Evolutionary conservation across 2,329 filamentous ascomycete species (phyloP).

Genomic region (Nemania sp.): DNA sequence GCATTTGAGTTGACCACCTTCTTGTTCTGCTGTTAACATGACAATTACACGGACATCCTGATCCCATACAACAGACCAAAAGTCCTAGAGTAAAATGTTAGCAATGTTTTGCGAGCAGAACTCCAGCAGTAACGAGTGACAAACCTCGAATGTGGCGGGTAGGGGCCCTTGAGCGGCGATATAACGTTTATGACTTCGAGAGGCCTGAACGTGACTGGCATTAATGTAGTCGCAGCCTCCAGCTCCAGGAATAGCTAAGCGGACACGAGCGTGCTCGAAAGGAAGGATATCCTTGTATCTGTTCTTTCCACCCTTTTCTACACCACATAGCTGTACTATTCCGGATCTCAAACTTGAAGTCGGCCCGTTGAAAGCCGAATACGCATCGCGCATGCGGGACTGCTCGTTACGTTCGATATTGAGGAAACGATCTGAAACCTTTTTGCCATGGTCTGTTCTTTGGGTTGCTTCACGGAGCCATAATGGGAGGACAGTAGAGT

Average conservation of each 20-base stretch:
- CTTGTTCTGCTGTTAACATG: conserved; percentile 92
- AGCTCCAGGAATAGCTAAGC: conserved; percentile 67
- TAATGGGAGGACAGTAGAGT: conserved; percentile 62
- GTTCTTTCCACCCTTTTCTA: conserved; percentile 95
- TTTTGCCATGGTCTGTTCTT: conserved; percentile 73
- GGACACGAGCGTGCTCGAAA: conserved; percentile 91
- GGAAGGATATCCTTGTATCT: conserved; percentile 98
- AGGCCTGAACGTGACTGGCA: conserved; percentile 81
- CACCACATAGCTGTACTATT: conserved; percentile 78
- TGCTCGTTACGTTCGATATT: conserved; percentile 84
- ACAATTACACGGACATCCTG: conserved; percentile 94
- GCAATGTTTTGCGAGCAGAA: neutral
- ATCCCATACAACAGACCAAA: conserved; percentile 98
- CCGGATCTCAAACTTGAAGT: conserved; percentile 34
- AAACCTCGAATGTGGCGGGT: conserved; percentile 86
- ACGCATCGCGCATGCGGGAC: conserved; percentile 85
- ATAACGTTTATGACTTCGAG: conserved; percentile 85
- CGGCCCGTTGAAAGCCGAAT: conserved; percentile 54
- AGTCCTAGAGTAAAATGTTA: conserved; percentile 67
- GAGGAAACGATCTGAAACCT: conserved; percentile 81
- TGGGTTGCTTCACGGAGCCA: conserved; percentile 78
- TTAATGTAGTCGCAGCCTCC: conserved; percentile 93
- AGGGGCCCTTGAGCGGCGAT: conserved; percentile 95
- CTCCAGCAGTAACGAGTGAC: conserved; percentile 40
- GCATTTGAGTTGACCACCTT: conserved; percentile 92